Base-by-base conservation (phyloP, 352 stramenopile species). In the Pythium sukuiense region DNA sequence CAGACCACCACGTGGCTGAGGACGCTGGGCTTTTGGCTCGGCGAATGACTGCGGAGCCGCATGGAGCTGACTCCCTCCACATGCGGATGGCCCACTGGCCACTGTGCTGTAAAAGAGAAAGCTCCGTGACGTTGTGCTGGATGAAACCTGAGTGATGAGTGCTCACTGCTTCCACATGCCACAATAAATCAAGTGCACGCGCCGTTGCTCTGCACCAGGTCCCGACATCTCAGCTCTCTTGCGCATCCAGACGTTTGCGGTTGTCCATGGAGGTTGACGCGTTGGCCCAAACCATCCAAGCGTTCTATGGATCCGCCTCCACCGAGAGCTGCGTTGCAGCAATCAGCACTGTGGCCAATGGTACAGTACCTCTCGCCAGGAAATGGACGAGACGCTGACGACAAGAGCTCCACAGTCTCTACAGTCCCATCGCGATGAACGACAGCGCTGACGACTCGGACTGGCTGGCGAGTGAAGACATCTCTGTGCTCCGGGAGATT, bases 381-480 rank as follows among this genome's bases (percentile, higher is more conserved):
- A 9, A 13, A 30, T 52, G n/a, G 45, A 52, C 45, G 45, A 52
- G 45, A 18, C 45, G 6, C n/a, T 24, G 16, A 18, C 14, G 16
- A 26, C 20, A 24, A 46, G 39, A 46, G 39, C 39, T 46, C 39
- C 11, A 6, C 39, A 43, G 2, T 43, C 35, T 43, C 8, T 5
- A 11, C 13, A 49, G 39, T 14, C 6, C 16, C 2, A 26, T 16
- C 6, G 12, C 18, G 20, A 52, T 52, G 45, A 29, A n/a, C 45
- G 20, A 30, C 20, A 27, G n/a, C 20, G 45, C n/a, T 29, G 45
- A 20, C 29, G 46, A 60, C 11, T 13, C 11, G 20, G 18, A 59
- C 18, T 66, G 60, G 45, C 45, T 52, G 60, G 50, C 39, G 20
- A 46, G 49, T 39, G 60, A 66, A 3, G 60, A 66, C 20, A 66